Evolutionary conservation across 2,329 filamentous ascomycete species (phyloP), one percentile per base, ranked within the genome.

Genomic region (Fusarium sterilihyphosum): DNA sequence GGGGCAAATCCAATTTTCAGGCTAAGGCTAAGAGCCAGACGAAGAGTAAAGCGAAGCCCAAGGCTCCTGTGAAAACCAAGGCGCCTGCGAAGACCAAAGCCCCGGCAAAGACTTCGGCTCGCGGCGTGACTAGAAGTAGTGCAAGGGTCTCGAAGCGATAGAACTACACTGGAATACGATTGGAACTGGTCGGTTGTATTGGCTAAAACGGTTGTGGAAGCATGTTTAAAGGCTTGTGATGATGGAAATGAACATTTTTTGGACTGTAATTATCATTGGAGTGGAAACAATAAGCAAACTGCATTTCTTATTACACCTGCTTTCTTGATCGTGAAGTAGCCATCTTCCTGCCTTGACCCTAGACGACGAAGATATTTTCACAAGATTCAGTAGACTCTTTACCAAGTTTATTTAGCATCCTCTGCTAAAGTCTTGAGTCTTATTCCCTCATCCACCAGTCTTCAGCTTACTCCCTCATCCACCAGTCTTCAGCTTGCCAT

Each of bases 161-260:
- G 13, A 40, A 17, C 8, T 8, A 31, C 13, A 22, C 20, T 37
- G 6, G 10, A n/a, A 18, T 3, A 38, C 8, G 9, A 38, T 29
- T 33, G 24, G 26, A 10, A 24, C 10, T 47, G 33, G 10, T 10
- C 7, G 40, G 26, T 44, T 53, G n/a, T 44, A n/a, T 50, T 22
- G 20, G 35, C 17, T 26, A 53, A 65, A 69, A 46, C 17, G 49
- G 50, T 3, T 35, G 50, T 35, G 40, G 31, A 41, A 58, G 6
- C 24, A 9, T 29, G 12, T 35, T 29, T 24, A 24, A 26, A 20
- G 46, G 11, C 37, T 33, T 17, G 41, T 43, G 29, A 74, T 40
- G 40, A 75, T 18, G 57, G 47, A 53, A 60, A 60, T 33, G 65
- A 72, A 71, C n/a, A 37, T 54, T 62, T 13, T n/a, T 60, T 67